phyloP scores from a whole-genome alignment of 345 rosid species.

The Mercurialis annua region DNA sequence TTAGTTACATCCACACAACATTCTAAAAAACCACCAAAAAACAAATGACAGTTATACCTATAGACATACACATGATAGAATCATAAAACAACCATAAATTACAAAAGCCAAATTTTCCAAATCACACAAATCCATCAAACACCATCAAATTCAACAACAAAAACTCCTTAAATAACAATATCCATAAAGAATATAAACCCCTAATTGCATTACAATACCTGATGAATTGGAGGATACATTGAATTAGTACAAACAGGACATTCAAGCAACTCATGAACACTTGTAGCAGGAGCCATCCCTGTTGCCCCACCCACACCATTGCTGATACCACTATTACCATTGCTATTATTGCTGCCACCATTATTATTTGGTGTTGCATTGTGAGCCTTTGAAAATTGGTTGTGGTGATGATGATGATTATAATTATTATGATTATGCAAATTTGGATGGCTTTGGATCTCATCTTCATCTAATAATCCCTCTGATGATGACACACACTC shows the following conservation, averaged over 20 bases:
- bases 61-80: neutral
- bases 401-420: constrained; percentile 23
- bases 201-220: constrained; percentile 34
- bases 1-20: neutral
- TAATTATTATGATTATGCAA: constrained; percentile 16
- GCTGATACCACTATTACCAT: constrained; percentile 31
- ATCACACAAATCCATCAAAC: constrained; percentile 15
- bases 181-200: neutral
- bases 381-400: constrained; percentile 60
- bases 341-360: constrained; percentile 30
- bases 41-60: neutral
- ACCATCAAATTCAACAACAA: constrained; percentile 9
- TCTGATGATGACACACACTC: constrained; percentile 72
- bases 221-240: constrained; percentile 65
- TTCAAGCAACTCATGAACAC: constrained; percentile 70
- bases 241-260: constrained; percentile 55
- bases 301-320: constrained; percentile 49
- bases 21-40: neutral
- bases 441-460: constrained; percentile 56
- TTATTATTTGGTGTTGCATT: constrained; percentile 25
- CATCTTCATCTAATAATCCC: constrained; percentile 68
- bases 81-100: constrained; percentile 3
- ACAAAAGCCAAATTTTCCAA: constrained; percentile 10
- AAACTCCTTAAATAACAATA: neutral
- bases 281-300: constrained; percentile 42